Base-by-base conservation (phyloP, 2,329 filamentous ascomycete genomes). In the Alternaria sp. region DNA sequence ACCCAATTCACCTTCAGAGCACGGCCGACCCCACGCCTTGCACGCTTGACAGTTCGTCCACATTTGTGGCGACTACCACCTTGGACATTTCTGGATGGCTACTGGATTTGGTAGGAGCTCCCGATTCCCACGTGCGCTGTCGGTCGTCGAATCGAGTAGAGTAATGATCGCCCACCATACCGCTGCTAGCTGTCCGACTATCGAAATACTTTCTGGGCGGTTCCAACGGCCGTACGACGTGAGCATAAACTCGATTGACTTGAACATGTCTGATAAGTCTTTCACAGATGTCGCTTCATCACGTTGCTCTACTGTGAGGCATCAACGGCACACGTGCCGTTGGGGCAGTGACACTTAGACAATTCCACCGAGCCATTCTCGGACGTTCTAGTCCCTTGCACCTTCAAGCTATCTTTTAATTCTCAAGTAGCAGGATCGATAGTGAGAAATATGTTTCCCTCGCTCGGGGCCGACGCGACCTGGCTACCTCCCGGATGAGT, bases 381-480 rank as follows among this genome's bases (percentile, higher is more conserved):
- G 32, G 20, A 14, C 16, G 12, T 16, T 49, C 14, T 25, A 30
- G 14, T 20, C 32, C 32, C 14, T 8, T 2, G n/a, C 18, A 16
- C 2, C 22, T 45, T n/a, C 10, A 20, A 18, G 3, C 9, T 28
- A 27, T n/a, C 7, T 14, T 44, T 30, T 25, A 25, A 27, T 38
- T 1, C 44, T 55, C 36, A 52, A 22, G 20, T 8, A 18, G n/a
- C 32, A 32, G 51, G 50, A 27, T 54, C 34, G 25, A 62, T 62
- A 67, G 30, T 71, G 28, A 76, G 69, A 22, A 70, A 68, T 8
- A 75, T 54, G 54, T 74, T 67, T 10, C 70, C 65, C 27, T 67
- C 59, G 34, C 62, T 69, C 28, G 58, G 51, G 11, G 61, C 55
- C 4, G 63, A 63, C 28, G 70, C 70, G 2, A 71, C 65, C 40